These are phyloP conservation scores for Rhodotorula sp. DNA, from an alignment of 1,284 basidiomycete species.

Conservation along the genomic window DNA sequence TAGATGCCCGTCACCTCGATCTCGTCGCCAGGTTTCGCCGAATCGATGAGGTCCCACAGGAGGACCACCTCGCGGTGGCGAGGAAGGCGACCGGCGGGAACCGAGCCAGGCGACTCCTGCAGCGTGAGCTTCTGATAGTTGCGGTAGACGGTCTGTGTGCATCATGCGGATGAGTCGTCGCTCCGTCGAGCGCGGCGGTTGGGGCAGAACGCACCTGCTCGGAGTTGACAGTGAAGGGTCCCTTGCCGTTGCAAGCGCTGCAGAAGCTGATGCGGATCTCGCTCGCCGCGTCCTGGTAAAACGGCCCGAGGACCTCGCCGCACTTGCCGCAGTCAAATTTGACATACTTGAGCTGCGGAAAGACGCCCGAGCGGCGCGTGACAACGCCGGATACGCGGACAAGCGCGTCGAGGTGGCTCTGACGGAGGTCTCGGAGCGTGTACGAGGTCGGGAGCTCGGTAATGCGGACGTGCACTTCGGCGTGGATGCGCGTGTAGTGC, in stretches of 20 bases:
- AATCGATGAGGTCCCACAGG: conserved; percentile 97
- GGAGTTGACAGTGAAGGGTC: conserved; percentile 94
- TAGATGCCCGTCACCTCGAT: conserved; percentile 97
- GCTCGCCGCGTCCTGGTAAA: conserved; percentile 93
- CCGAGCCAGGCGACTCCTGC: conserved; percentile 97
- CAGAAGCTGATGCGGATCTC: conserved; percentile 95
- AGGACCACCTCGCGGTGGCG: conserved; percentile 95
- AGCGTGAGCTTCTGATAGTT: conserved; percentile 99
- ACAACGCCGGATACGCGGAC: conserved; percentile 97
- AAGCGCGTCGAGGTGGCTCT: conserved; percentile 88
- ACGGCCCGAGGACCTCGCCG: conserved; percentile 86
- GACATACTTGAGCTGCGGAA: conserved; percentile 98
- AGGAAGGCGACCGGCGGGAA: conserved; percentile 93
- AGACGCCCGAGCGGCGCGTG: conserved; percentile 91
- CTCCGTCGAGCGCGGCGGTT: background rate
- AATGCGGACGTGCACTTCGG: conserved; percentile 96
- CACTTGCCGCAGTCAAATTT: conserved; percentile 98
- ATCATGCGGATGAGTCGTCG: background rate
- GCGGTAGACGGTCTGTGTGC: conserved; percentile 83
- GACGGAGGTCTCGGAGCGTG: conserved; percentile 89
- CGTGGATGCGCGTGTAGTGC: conserved; percentile 93
- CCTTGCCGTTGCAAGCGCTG: conserved; percentile 87
- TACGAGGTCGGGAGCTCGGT: conserved; percentile 86
- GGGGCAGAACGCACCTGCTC: conserved; percentile 70
- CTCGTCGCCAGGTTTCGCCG: conserved; percentile 97